These are phyloP conservation scores for Jacaranda copaia DNA, from an alignment of 257 asterid species.

Conservation along the genomic window DNA sequence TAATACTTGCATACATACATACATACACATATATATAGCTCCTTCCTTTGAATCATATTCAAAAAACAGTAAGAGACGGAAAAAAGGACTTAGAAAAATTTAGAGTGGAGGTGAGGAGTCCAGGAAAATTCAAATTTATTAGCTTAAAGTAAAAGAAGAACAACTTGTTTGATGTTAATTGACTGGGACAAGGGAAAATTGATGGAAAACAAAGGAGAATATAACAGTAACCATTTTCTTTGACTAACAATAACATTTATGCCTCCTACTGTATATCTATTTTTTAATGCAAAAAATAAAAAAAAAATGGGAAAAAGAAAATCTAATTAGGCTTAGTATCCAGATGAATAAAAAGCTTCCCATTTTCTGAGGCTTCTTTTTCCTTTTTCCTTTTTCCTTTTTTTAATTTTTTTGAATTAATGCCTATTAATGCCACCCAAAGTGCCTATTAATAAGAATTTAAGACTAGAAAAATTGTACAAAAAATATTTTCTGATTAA, in stretches of 20 bases:
- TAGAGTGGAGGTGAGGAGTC: background rate
- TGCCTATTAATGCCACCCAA: too few species aligned
- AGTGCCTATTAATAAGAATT: too few species aligned
- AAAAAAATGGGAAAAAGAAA: too few species aligned
- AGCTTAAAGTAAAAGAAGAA: background rate
- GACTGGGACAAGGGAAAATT: background rate
- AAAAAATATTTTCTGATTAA: too few species aligned
- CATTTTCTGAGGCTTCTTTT: too few species aligned
- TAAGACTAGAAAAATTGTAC: too few species aligned
- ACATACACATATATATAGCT: background rate
- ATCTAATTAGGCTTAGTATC: background rate
- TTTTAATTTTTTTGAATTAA: too few species aligned
- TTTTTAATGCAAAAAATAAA: too few species aligned
- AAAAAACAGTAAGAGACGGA: background rate
- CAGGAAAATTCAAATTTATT: background rate
- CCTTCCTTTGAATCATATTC: constrained; percentile 1
- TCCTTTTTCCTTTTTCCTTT: too few species aligned
- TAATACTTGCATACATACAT: too few species aligned
- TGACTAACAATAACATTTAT: background rate
- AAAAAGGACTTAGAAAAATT: background rate
- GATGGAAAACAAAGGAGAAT: background rate
- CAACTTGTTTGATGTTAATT: background rate
- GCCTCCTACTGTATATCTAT: too few species aligned
- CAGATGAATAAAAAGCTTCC: too few species aligned
- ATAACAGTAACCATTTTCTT: background rate